phyloP scores from a whole-genome alignment of 169 alveolate genomes.

The Cyclospora cayetanensis region DNA sequence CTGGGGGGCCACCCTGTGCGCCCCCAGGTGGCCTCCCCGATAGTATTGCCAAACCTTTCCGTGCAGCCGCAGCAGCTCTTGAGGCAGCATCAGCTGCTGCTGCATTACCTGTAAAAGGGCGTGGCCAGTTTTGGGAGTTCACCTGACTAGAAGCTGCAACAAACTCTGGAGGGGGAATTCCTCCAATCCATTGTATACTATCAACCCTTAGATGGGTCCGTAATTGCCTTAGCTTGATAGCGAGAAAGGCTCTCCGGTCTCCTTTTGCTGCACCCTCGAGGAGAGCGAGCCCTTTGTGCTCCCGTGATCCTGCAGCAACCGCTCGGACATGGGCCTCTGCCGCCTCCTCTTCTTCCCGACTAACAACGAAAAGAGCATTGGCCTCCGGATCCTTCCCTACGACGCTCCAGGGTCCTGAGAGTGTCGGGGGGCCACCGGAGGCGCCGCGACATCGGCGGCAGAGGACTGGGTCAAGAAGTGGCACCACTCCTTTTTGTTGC shows the following conservation, averaged over 20 bases:
- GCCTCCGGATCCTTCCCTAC: slow-evolving; percentile 67
- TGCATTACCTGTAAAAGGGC: not conserved
- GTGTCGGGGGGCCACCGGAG: slow-evolving; percentile 43
- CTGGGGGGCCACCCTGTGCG: not conserved
- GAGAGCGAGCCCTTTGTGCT: not conserved
- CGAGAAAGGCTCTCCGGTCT: slow-evolving; percentile 49
- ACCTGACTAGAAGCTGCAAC: not conserved
- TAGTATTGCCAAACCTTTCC: not conserved
- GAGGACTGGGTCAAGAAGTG: slow-evolving; percentile 64
- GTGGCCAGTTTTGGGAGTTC: not conserved
- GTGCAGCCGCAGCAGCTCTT: slow-evolving; percentile 17
- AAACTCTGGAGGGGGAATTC: slow-evolving; percentile 21
- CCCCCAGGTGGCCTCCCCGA: not conserved
- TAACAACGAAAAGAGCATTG: slow-evolving; percentile 65
- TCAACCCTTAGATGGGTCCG: slow-evolving; percentile 53
- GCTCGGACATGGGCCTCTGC: slow-evolving; percentile 39
- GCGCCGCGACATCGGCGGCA: slow-evolving; percentile 64
- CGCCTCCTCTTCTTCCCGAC: slow-evolving; percentile 56
- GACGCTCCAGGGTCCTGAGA: slow-evolving; percentile 69
- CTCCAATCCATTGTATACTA: slow-evolving; percentile 34
- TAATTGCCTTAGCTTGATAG: slow-evolving; percentile 52
- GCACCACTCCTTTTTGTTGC: slow-evolving; percentile 79
- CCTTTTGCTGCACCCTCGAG: slow-evolving; percentile 36
- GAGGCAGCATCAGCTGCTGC: slow-evolving; percentile 51
- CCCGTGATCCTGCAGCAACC: not conserved